Evolutionary conservation across 352 stramenopile genomes (phyloP).

Genomic region (Phytophthora capsici): DNA sequence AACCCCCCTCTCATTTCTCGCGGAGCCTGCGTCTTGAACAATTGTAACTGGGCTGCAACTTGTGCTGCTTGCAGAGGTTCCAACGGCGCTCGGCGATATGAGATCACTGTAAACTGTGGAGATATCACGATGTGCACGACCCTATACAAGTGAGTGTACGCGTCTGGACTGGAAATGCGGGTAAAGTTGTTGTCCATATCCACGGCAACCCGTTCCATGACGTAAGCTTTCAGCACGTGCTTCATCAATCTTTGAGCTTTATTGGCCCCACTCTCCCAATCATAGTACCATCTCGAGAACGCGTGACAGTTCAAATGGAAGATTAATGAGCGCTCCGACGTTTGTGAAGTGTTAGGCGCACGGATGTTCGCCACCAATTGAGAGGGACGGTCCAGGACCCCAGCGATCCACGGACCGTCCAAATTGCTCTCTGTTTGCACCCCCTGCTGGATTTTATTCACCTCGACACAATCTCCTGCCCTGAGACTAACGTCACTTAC

Average conservation of each 20-base stretch:
- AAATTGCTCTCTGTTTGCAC: slow-evolving; percentile 64
- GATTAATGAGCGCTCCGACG: slow-evolving; percentile 34
- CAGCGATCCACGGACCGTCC: slow-evolving; percentile 65
- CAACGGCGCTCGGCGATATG: slow-evolving; percentile 64
- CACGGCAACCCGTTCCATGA: slow-evolving; percentile 49
- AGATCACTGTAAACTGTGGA: slow-evolving; percentile 76
- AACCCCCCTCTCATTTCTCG: slow-evolving; percentile 7
- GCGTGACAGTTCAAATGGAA: slow-evolving; percentile 66
- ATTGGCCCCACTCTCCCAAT: slow-evolving; percentile 76
- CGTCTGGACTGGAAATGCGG: slow-evolving; percentile 14
- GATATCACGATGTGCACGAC: slow-evolving; percentile 58
- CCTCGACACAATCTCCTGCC: slow-evolving; percentile 52
- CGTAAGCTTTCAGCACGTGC: slow-evolving; percentile 68
- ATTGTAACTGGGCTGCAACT: slow-evolving; percentile 3
- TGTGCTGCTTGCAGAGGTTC: slow-evolving; percentile 28
- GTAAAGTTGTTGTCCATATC: slow-evolving; percentile 48
- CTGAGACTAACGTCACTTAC: slow-evolving; percentile 44
- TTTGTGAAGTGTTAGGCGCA: slow-evolving; percentile 1
- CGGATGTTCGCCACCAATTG: slow-evolving; percentile 31
- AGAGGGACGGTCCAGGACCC: slow-evolving; percentile 51
- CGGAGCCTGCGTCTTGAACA: slow-evolving; percentile 1
- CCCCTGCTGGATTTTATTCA: slow-evolving; percentile 38
- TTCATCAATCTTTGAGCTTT: slow-evolving; percentile 76
- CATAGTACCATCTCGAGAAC: slow-evolving; percentile 69
- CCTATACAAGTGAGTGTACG: slow-evolving; percentile 44